Percentiles rank a stretch among this genome's conserved stretches.
Conservation (phyloP, 2,329 filamentous ascomycete species). For the Fusarium sp. region DNA sequence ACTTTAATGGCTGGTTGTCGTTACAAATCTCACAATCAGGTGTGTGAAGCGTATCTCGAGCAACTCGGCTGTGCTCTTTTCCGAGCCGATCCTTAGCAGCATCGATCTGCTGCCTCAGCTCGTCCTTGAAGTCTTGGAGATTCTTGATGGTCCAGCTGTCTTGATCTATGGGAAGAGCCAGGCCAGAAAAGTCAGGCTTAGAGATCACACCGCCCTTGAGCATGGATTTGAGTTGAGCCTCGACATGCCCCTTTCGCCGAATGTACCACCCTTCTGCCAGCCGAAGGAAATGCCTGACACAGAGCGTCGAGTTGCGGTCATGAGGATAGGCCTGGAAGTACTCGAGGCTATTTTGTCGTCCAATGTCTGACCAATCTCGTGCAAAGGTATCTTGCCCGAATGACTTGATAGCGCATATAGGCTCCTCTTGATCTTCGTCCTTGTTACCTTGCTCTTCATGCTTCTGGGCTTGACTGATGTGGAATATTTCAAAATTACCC, state of each 20-base stretch:
- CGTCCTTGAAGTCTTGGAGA: conserved; percentile 1
- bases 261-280: conserved; percentile 29
- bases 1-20: neutral
- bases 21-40: conserved; percentile 13
- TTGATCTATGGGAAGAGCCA: conserved; percentile 20
- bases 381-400: conserved; percentile 16
- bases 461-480: neutral
- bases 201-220: neutral
- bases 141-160: conserved; percentile 12
- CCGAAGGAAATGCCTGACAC: conserved; percentile 17
- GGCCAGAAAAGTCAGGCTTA: conserved; percentile 10
- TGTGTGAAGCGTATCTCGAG: neutral
- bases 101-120: neutral
- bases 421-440: neutral
- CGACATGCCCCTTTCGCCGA: conserved; percentile 4
- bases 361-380: neutral
- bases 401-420: neutral
- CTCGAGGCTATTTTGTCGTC: conserved; percentile 7
- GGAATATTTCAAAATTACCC: neutral
- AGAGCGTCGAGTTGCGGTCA: conserved; percentile 28
- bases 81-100: neutral
- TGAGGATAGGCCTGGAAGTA: conserved; percentile 36
- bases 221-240: conserved; percentile 1
- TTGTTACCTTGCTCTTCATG: neutral
- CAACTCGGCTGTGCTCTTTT: neutral